Base-by-base conservation (phyloP, 495 filamentous ascomycete species). In the Penicillium bovifimosum region DNA sequence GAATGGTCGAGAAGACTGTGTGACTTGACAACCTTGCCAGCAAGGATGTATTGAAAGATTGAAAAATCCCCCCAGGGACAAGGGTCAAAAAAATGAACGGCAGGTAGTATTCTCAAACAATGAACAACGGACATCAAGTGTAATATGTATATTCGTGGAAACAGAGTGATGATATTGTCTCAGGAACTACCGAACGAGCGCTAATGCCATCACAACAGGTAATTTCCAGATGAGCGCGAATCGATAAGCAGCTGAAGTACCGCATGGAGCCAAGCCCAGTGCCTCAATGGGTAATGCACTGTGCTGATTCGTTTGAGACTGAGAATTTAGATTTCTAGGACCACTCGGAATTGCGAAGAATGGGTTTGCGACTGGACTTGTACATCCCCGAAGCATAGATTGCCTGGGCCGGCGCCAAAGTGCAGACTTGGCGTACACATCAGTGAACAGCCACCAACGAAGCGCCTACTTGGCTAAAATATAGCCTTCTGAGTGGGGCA, bases 351-450 rank as follows among this genome's bases (percentile, higher is more conserved):
- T 35, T 34, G 27, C 27, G 40, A 24, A 41, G 9, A 24, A 17
- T 29, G 16, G 31, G 17, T 26, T 46, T 52, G 36, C 29, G 14
- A 18, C 17, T 47, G 36, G 32, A 9, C 32, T 39, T 35, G 46
- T 41, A 50, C 50, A 45, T 40, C 49, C 50, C 33, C 34, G 39
- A 40, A 41, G 46, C 9, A 45, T 40, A 38, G 43, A 14, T 29
- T 44, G 51, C 44, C n/a, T n/a, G 45, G 44, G 39, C 29, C 46
- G 45, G 59, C 61, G 55, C 53, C 26, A 62, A 42, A 49, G 6
- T 57, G 59, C 56, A 64, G 59, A 56, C 56, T 64, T 60, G 62
- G 62, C 62, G 47, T 48, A 49, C 27, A 38, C 29, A 32, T 35
- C 17, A 13, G n/a, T 42, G 42, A 28, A 36, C 39, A 45, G 34